Evolutionary conservation across 2,329 filamentous ascomycete genomes (phyloP), one percentile per base, ranked within the genome.

Genomic region (Aspergillus persii): DNA sequence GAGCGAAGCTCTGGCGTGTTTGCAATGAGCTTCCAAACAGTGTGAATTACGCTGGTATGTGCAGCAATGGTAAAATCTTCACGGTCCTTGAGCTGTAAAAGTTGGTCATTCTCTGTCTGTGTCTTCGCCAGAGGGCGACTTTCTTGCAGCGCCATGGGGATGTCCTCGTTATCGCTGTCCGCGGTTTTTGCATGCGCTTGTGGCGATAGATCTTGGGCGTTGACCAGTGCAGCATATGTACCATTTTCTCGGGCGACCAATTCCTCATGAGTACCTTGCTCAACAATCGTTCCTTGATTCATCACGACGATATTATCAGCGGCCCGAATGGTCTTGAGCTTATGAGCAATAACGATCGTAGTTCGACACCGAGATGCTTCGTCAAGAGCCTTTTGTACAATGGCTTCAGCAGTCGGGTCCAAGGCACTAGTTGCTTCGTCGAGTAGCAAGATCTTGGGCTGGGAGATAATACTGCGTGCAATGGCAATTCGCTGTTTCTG

Each of bases 401-500:
- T 86, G 51, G 88, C 89, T 76, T 97, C 92, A 0, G 90, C 91
- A 69, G 91, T 90, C 8, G 91, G 93, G 70, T 97, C 93, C 0
- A 97, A 82, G 4, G 91, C 91, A 47, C 88, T 92, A 0, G 93
- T 97, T 1, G 93, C 92, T 74, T 97, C 93, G 64, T 97, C 93
- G 3, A 97, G 86, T 0, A 97, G 84, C 1, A 96, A 83, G 69
- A 96, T 82, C 77, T 89, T 91, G 0, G 91, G 91, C 63, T 95
- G 86, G 2, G 87, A 90, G 23, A 96, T 87, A 54, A 95, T 84
- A 36, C 90, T 90, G 63, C 90, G 82, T 4, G 91, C 90, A 71
- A 96, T 95, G 8, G 91, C 90, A 66, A 96, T 91, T 63, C 92
- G 89, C 75, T 96, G 92, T 73, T 95, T 94, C 76, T 96, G 92